phyloP scores from a whole-genome alignment of 768 basidiomycete species.

The Gloeophyllum trabeum region DNA sequence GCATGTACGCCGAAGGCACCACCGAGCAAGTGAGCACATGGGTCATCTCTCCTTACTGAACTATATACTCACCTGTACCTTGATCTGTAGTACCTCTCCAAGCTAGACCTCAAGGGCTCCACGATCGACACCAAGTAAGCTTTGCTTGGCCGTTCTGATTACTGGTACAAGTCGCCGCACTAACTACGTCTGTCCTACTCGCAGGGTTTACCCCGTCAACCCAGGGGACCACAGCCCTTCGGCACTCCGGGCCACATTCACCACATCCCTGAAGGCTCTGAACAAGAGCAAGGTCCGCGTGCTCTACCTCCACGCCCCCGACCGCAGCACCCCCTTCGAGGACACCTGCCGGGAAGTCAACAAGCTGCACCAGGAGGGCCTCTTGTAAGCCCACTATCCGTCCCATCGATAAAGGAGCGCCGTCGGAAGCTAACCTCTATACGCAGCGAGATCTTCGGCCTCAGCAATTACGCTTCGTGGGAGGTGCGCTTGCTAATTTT shows the following conservation, averaged over 20 bases:
- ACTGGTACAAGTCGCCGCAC: too few relatives aligned
- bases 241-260: slow-evolving; percentile 31
- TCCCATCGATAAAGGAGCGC: not conserved
- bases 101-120: slow-evolving; percentile 27
- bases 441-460: slow-evolving; percentile 46
- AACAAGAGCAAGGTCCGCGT: slow-evolving; percentile 34
- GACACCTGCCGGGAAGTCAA: slow-evolving; percentile 43
- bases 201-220: slow-evolving; percentile 27
- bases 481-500: slow-evolving; percentile 22
- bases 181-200: not conserved
- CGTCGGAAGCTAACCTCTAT: not conserved
- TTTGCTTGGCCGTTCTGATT: not conserved
- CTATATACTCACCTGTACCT: not conserved
- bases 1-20: slow-evolving; percentile 39
- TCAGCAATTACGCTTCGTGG: slow-evolving; percentile 51
- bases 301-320: slow-evolving; percentile 52
- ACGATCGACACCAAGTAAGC: slow-evolving; percentile 38
- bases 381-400: slow-evolving; percentile 28
- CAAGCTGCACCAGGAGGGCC: slow-evolving; percentile 43
- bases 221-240: slow-evolving; percentile 31
- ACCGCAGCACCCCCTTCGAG: slow-evolving; percentile 44
- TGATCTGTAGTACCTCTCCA: slow-evolving; percentile 21
- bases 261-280: slow-evolving; percentile 32
- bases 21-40: slow-evolving; percentile 33
- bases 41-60: too few relatives aligned